Base-by-base conservation (phyloP, 2,329 filamentous ascomycete genomes). In the Pseudogymnoascus sp. region DNA sequence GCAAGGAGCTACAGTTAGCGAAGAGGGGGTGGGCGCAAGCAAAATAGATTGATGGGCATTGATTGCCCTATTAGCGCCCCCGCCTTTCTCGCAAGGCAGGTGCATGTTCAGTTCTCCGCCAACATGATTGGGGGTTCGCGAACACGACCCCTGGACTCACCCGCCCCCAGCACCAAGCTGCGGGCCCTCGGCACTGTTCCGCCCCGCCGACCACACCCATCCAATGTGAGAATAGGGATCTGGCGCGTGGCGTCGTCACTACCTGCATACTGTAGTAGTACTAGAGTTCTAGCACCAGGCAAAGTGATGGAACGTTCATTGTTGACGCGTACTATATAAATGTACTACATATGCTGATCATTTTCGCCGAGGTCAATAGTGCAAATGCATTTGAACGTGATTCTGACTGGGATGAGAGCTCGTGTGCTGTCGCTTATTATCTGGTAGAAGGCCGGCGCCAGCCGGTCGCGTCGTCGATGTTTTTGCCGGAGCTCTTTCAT, bases 31-130 rank as follows among this genome's bases (percentile, higher is more conserved):
- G 0, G 9, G 48, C 13, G 9, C 29, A 55, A 29, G 18, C 29
- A 5, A 35, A 55, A 55, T 55, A 55, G 29, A 55, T 33, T 55
- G 29, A 55, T 21, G 21, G 21, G 21, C 21, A 21, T 21, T 21
- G 21, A 21, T 21, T 71, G 86, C 27, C 77, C n/a, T 18, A 15
- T 55, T 55, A 55, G 48, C 29, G n/a, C n/a, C 27, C 1, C 4
- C 18, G n/a, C n/a, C 29, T 55, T 55, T 18, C 48, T 55, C 33
- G 7, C 48, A 15, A 55, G 48, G 48, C 33, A 55, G 48, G 48
- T 55, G 48, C 48, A 55, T 55, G 48, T 55, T 55, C 12, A 18
- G 27, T n/a, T 55, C 48, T 55, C 29, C 29, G 21, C 29, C 29
- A 33, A 55, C 29, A 33, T 55, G 48, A 55, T 55, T 55, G 48